Conservation (phyloP, 2,329 filamentous ascomycete genomes). For the Aphanocladium album region DNA sequence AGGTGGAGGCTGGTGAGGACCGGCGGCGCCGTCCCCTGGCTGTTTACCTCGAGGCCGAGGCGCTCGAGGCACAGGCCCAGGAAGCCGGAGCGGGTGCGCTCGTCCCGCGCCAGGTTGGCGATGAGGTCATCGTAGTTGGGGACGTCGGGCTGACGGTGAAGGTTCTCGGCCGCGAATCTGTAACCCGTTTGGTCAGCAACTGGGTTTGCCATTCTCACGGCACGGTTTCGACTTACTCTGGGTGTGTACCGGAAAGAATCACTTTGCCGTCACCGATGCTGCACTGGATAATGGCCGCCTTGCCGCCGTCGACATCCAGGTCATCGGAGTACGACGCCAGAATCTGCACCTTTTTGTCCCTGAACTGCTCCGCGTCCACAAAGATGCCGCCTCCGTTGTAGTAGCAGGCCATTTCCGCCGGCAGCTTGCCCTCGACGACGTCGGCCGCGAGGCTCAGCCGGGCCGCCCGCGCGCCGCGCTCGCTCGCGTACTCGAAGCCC, state of each 20-base stretch:
- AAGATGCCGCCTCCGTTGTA: constrained; percentile 96
- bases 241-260: constrained; percentile 82
- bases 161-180: constrained; percentile 80
- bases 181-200: constrained; percentile 13
- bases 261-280: constrained; percentile 75
- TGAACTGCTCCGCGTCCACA: constrained; percentile 65
- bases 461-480: constrained; percentile 73
- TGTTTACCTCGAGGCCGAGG: constrained; percentile 73
- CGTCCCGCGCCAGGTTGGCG: constrained; percentile 60
- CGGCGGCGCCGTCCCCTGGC: constrained; percentile 64
- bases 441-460: constrained; percentile 59
- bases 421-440: constrained; percentile 50
- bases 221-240: constrained; percentile 56
- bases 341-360: constrained; percentile 65
- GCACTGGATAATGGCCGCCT: constrained; percentile 78
- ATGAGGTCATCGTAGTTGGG: constrained; percentile 68
- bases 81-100: constrained; percentile 66
- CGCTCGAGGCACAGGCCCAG: constrained; percentile 74
- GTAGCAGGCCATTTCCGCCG: constrained; percentile 67
- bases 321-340: constrained; percentile 74
- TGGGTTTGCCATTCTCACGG: not conserved
- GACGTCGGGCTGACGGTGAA: constrained; percentile 61
- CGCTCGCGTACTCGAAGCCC: constrained; percentile 87
- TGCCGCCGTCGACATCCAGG: constrained; percentile 70
- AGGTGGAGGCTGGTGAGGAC: constrained; percentile 79